A percentile compares a stretch with the other conserved stretches of the same genome.
Evolutionary conservation across 2,329 filamentous ascomycete species (phyloP).

Genomic region (Cladophialophora bantiana): DNA sequence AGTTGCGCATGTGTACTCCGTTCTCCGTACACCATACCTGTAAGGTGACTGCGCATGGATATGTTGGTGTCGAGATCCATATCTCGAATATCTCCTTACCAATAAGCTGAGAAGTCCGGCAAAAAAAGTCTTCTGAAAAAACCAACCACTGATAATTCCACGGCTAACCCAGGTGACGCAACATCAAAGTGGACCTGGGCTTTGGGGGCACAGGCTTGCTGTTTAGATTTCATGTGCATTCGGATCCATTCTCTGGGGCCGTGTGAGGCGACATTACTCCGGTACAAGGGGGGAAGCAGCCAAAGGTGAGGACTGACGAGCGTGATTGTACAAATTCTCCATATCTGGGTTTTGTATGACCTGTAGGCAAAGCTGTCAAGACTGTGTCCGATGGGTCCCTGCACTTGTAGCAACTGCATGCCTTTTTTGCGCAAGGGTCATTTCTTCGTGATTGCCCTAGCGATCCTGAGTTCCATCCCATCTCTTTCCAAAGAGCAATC

Average conservation of each 20-base stretch:
- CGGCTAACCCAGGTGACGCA: conserved; percentile 28
- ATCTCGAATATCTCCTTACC: not conserved
- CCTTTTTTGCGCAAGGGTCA: not conserved
- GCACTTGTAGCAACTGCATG: conserved; percentile 12
- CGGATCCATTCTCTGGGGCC: conserved; percentile 27
- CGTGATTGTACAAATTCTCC: conserved; percentile 9
- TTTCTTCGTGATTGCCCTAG: not conserved
- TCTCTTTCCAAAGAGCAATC: conserved; percentile 20
- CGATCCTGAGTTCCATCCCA: not conserved
- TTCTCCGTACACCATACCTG: not conserved
- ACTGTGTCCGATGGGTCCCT: conserved; percentile 19
- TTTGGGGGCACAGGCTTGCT: conserved; percentile 10
- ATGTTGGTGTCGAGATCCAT: not conserved
- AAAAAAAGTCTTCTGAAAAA: not conserved
- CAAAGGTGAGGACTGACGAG: not conserved
- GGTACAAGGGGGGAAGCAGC: not conserved
- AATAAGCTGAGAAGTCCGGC: not conserved
- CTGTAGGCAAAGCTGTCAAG: conserved; percentile 12
- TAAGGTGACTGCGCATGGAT: not conserved
- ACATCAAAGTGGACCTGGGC: conserved; percentile 28
- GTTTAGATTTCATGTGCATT: conserved; percentile 14
- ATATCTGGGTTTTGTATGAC: conserved; percentile 7
- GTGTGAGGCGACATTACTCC: conserved; percentile 18
- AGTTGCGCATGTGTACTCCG: not conserved
- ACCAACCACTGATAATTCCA: not conserved